Evolutionary conservation across 1,139 yeast genomes (phyloP).

Genomic region (Pichia sp.): DNA sequence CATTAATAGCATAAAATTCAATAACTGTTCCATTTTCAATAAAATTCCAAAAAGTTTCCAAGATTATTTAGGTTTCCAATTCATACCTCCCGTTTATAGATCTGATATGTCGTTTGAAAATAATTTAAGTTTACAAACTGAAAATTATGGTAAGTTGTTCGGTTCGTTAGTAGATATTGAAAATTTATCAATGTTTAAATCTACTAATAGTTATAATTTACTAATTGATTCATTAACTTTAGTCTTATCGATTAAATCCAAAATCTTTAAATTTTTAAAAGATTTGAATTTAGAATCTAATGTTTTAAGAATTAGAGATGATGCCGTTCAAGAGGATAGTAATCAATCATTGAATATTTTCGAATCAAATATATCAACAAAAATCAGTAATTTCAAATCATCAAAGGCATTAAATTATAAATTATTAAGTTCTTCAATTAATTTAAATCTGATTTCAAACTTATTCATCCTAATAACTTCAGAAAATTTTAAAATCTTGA

Average conservation of each 20-base stretch:
- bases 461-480: constrained; percentile 29
- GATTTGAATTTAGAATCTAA: constrained; percentile 17
- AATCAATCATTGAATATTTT: constrained; percentile 20
- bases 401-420: constrained; percentile 27
- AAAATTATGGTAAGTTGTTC: constrained; percentile 19
- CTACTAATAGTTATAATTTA: constrained; percentile 1
- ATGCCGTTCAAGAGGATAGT: constrained; percentile 11
- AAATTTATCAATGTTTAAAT: constrained; percentile 9
- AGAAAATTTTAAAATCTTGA: constrained; percentile 22
- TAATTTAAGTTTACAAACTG: constrained; percentile 12
- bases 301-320: constrained; percentile 17
- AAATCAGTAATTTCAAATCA: constrained; percentile 25
- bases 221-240: constrained; percentile 19
- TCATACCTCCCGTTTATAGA: constrained; percentile 35
- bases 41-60: constrained; percentile 14
- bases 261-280: constrained; percentile 17
- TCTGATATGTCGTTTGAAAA: constrained; percentile 31
- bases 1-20: constrained; percentile 22
- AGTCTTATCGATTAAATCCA: constrained; percentile 19
- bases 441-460: constrained; percentile 29
- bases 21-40: constrained; percentile 1
- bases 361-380: constrained; percentile 20
- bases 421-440: constrained; percentile 27
- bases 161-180: constrained; percentile 14
- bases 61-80: constrained; percentile 20